Base-by-base conservation (phyloP, 169 alveolate genomes). In the Cryptosporidium sp. region DNA sequence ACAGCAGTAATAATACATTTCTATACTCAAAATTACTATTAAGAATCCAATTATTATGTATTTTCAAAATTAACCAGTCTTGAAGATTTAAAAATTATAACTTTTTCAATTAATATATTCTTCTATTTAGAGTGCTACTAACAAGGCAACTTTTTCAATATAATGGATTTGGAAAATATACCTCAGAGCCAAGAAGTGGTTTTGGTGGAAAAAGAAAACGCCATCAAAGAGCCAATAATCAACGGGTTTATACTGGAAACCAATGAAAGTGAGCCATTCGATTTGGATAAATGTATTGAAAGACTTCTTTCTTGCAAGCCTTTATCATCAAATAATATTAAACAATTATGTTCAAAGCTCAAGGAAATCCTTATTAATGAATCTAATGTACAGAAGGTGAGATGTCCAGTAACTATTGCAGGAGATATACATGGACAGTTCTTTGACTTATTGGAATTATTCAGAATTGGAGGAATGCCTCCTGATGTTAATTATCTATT, bases 361-460 rank as follows among this genome's bases (percentile, higher is more conserved):
- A 93, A 94, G 84, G 98, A 96, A 89, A 93, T 96, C 26, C 91
- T 96, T 45, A 69, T 91, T 50, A 86, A 93, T 43, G 98, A 96
- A 86, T 91, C 93, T 10, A 96, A 96, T 85, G 96, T 96, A 58
- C 93, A 94, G 69, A 93, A 94, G 55, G 98, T 97, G 9, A 73
- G 93, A 43, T 94, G 96, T 18, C 99, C 99, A 23, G 98, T 97
- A 18, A 96, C 98, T 8, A 97, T 97, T 26, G 97, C 97, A 67
- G 99, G 99, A 14, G 99, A 98, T 91, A 97, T 98, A 69, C 99
- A 98, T 86, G 99, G 99, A 16, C 98, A 98, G 93, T 97, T 98
- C 92, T 94, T 94, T 94, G 99, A 98, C 86, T 93, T 98, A 61
- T 91, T 97, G 91, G 99, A 98, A 87, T 93, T 97, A 59, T 97